Base-by-base conservation (phyloP, 2,329 filamentous ascomycete genomes). In the Thelonectria rubi region DNA sequence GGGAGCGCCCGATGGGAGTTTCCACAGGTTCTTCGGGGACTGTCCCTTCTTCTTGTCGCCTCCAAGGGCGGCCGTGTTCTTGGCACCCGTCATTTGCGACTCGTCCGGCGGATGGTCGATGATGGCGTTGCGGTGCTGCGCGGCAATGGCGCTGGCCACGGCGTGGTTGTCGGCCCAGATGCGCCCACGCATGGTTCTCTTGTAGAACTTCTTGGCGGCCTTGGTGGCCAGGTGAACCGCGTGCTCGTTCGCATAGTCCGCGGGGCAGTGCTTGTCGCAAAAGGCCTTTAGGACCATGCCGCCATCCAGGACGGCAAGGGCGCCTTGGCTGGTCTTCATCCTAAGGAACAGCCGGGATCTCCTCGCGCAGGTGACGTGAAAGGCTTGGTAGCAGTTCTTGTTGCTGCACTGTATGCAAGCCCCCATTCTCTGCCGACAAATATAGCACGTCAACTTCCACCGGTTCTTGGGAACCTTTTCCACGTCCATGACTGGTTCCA, bases 341-440 rank as follows among this genome's bases (percentile, higher is more conserved):
- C 94, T 94, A 66, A 99, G 82, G 73, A 92, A 98, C 0, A 99
- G 84, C 65, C 90, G 89, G 49, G 94, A 93, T 70, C 92, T 88
- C 57, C 95, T 88, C 21, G 95, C 95, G 75, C 95, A 99, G 5
- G 95, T 98, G 56, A 97, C 93, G 77, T 99, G 95, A 76, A 99
- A 99, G 9, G 95, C 95, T 73, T 94, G 90, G 74, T 97, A 99
- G 77, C 95, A 99, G 64, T 91, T 92, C 78, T 97, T 98, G 80
- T 98, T 97, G 63, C 94, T 93, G 77, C 95, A 99, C 77, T 99
- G 95, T 63, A 99, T 97, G 77, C 94, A 98, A 42, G 95, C 94
- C 20, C 95, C 95, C 95, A 99, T 99, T 71, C 90, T 91, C 78
- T 99, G 95, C 67, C 93, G 91, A 79, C 95, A 99, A 59, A 99